Conservation (phyloP, 2,329 filamentous ascomycete genomes). For the Metarhizium sp. region DNA sequence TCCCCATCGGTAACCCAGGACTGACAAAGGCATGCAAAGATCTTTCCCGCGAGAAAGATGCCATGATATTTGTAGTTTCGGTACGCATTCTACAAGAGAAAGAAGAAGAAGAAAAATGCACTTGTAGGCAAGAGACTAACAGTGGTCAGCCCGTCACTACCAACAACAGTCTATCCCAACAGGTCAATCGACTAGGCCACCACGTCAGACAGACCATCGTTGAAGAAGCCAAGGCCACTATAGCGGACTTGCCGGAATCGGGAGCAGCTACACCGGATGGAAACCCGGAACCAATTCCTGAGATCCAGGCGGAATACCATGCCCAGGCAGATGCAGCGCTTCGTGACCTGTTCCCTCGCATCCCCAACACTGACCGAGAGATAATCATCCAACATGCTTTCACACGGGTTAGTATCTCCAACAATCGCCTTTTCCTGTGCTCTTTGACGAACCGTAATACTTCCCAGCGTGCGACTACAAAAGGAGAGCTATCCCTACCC, state of each 20-base stretch:
- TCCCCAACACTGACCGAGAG: slow-evolving; percentile 54
- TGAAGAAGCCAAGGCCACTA: slow-evolving; percentile 37
- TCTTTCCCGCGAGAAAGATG: slow-evolving; percentile 49
- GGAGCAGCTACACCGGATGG: slow-evolving; percentile 15
- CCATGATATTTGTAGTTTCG: slow-evolving; percentile 59
- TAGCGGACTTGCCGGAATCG: slow-evolving; percentile 17
- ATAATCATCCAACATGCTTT: slow-evolving; percentile 55
- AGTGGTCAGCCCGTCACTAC: slow-evolving; percentile 13
- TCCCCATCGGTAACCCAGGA: slow-evolving; percentile 52
- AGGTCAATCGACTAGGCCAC: slow-evolving; percentile 51
- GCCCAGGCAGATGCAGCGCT: slow-evolving; percentile 52
- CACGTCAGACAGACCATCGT: slow-evolving; percentile 52
- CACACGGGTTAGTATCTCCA: slow-evolving; percentile 40
- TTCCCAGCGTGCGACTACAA: slow-evolving; percentile 37
- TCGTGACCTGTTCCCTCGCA: slow-evolving; percentile 54
- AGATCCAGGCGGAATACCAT: slow-evolving; percentile 50
- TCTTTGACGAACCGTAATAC: slow-evolving; percentile 7
- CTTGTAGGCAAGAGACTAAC: slow-evolving; percentile 1
- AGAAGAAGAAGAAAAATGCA: neutral
- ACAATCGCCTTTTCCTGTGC: neutral
- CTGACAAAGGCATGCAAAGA: slow-evolving; percentile 55
- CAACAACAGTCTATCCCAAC: slow-evolving; percentile 35
- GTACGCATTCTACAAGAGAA: slow-evolving; percentile 24
- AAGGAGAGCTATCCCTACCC: slow-evolving; percentile 42
- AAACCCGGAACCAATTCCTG: slow-evolving; percentile 49